Evolutionary conservation across 805 yeast genomes (phyloP).

Genomic region (Saturnispora diversa): DNA sequence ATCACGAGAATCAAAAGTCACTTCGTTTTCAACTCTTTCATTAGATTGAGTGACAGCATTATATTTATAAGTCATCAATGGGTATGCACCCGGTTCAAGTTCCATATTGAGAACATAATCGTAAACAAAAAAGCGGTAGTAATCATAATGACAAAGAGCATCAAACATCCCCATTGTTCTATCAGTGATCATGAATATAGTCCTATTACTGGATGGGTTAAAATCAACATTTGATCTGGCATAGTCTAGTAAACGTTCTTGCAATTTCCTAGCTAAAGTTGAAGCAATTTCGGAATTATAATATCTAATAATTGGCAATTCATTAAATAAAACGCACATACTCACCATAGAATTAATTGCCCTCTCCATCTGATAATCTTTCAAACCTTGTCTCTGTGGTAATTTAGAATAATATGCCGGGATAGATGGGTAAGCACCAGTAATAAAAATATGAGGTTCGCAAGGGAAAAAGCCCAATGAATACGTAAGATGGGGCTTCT

Average conservation of each 20-base stretch:
- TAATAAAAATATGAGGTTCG: constrained; percentile 64
- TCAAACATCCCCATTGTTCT: constrained; percentile 76
- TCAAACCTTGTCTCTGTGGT: constrained; percentile 47
- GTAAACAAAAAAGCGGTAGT: constrained; percentile 86
- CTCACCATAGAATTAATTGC: constrained; percentile 63
- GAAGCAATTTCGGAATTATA: constrained; percentile 47
- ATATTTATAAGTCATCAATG: constrained; percentile 23
- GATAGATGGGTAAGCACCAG: constrained; percentile 52
- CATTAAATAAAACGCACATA: constrained; percentile 72
- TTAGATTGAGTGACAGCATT: constrained; percentile 21
- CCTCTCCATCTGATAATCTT: constrained; percentile 45
- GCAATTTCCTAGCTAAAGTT: constrained; percentile 62
- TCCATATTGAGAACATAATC: constrained; percentile 41
- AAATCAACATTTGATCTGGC: constrained; percentile 61
- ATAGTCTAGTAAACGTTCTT: constrained; percentile 63
- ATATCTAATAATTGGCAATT: constrained; percentile 79
- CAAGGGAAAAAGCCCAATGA: constrained; percentile 49
- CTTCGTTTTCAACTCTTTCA: constrained; percentile 21
- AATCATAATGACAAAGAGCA: constrained; percentile 82
- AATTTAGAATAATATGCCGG: constrained; percentile 64
- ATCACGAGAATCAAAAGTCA: constrained; percentile 24
- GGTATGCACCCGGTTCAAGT: constrained; percentile 21
- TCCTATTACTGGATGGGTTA: constrained; percentile 41
- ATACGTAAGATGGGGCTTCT: constrained; percentile 26
- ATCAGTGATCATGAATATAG: constrained; percentile 71